Evolutionary conservation across 371 early-diverging fungal species (phyloP), one percentile per base, ranked within the genome.

Genomic region (Aphelidium insulamus): DNA sequence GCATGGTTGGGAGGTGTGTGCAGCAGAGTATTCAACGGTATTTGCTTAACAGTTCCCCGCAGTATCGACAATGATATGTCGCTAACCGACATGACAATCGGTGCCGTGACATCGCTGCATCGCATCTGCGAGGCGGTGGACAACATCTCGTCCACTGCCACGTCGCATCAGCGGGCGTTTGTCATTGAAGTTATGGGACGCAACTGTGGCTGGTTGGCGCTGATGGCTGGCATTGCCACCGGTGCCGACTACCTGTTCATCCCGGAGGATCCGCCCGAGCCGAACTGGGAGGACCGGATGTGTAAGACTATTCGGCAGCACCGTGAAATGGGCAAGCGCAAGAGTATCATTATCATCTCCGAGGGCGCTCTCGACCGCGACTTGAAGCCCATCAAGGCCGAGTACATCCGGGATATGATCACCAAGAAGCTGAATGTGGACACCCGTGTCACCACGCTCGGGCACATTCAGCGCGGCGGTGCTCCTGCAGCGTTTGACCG

Each of bases 101-200:
- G 99, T 22, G 85, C 92, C 9, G 74, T 78, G 23, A 82, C 97
- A 1, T 83, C 95, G 12, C 59, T 99, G 21, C 90, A 92, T 48
- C 72, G 98, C 32, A 92, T 98, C 38, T 86, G 97, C 50, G 99
- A 98, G 51, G 57, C 77, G 19, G 74, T 98, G 4, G 98, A 99
- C 48, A 72, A 82, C 2, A 69, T 99, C 25, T 66, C 76, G 23
- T 79, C 85, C 30, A 98, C 98, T 3, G 98, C 98, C 20, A 59
- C 70, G 19, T 92, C 92, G 30, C 98, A 98, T 53, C 75, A 81
- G 32, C 78, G 98, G 34, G 91, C 92, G 1, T 98, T 99, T 53
- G 91, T 99, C 1, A 72, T 99, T 26, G 98, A 99, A 53, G 97
- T 95, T 10, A 99, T 99, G 99, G 99, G 98, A 7, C 72, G 98